phyloP scores from a whole-genome alignment of 352 stramenopile genomes.

The Phytophthora idaei region DNA sequence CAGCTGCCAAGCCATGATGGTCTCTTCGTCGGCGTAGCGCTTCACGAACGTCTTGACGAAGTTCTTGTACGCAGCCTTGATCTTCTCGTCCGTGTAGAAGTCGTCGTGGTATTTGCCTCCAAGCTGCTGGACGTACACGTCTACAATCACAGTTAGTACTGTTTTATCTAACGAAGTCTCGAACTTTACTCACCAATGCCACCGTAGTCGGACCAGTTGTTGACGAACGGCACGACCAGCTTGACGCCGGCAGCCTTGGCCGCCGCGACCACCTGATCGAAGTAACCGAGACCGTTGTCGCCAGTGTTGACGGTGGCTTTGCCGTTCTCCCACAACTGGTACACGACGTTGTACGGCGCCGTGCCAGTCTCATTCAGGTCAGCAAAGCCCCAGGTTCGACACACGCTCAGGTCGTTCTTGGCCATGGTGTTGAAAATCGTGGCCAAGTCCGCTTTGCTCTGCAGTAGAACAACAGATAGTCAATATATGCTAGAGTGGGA shows the following conservation, averaged over 20 bases:
- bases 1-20: conserved; percentile 36
- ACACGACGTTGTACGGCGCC: conserved; percentile 34
- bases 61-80: conserved; percentile 42
- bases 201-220: conserved; percentile 46
- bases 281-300: conserved; percentile 40
- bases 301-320: conserved; percentile 34
- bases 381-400: conserved; percentile 34
- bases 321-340: conserved; percentile 39
- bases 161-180: not conserved
- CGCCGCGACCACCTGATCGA: conserved; percentile 34
- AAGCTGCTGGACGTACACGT: conserved; percentile 39
- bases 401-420: conserved; percentile 37
- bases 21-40: conserved; percentile 31
- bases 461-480: not conserved
- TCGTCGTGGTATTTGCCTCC: conserved; percentile 41
- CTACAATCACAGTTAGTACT: conserved; percentile 5
- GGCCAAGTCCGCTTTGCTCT: conserved; percentile 30
- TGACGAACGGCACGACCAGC: conserved; percentile 42
- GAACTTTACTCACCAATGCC: conserved; percentile 32
- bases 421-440: conserved; percentile 43
- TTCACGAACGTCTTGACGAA: conserved; percentile 33
- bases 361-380: conserved; percentile 23
- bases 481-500: not conserved
- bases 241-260: conserved; percentile 42
- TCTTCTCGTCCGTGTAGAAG: conserved; percentile 37